Base-by-base conservation (phyloP, 208 protist species). In the Trypanosoma mega region DNA sequence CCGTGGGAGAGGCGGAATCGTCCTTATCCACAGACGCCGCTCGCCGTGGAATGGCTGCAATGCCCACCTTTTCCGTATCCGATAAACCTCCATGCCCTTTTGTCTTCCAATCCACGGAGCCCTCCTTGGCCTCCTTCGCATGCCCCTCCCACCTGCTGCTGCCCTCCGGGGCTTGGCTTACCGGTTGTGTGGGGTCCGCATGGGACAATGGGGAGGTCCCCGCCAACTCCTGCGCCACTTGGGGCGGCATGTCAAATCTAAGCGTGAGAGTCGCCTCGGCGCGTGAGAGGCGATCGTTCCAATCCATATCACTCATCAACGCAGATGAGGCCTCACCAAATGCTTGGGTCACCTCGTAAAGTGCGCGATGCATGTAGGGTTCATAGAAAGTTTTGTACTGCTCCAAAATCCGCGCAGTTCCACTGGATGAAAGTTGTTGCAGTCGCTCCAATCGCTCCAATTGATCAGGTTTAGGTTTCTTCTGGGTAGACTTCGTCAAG, bases 271-370 rank as follows among this genome's bases (percentile, higher is more conserved):
- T 23, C 6, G 54, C 5, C 48, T 63, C 21, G 1, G 57, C 64
- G 9, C 43, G 49, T 31, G 39, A 49, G 11, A 76, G 46, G 9
- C 64, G 71, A 8, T 43, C 18, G 6, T 59, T n/a, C 63, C 63
- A 76, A 6, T 72, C 57, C 21, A 51, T 48, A 49, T 76, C 58
- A n/a, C 11, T 45, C 34, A 72, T 56, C 12, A 76, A 23, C 7
- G 23, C 16, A 2, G 31, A 20, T 3, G 41, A 27, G 23, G 51
- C 29, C n/a, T 54, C 12, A 1, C 63, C 58, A 45, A 66, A 55
- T 23, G 50, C 56, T 23, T 39, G 52, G 2, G 64, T 44, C 6
- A 68, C 31, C 14, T 59, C 64, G 7, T 60, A 2, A 1, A 76
- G 51, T 12, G 51, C 33, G 6, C 63, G 39, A 21, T n/a, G 21